phyloP scores from a whole-genome alignment of 1,284 basidiomycete genomes.

The Naganishia albida region DNA sequence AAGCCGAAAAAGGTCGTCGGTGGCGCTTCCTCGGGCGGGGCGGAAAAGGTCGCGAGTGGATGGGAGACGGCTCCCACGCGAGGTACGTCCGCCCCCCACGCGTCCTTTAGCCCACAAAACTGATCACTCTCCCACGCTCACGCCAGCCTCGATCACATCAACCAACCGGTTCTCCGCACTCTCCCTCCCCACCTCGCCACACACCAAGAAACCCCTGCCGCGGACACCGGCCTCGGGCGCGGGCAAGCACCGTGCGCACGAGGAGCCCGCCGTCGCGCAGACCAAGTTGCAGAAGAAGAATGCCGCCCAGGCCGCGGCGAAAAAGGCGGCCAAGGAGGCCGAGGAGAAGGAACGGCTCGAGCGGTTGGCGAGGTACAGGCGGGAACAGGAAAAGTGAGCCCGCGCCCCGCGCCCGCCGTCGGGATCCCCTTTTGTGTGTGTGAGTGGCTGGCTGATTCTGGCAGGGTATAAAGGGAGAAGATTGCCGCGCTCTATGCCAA shows the following conservation, averaged over 20 bases:
- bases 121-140: neutral
- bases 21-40: too few relatives aligned
- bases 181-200: slow-evolving; percentile 2
- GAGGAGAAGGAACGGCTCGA: slow-evolving; percentile 33
- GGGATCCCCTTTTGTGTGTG: neutral
- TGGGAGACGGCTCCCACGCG: slow-evolving; percentile 11
- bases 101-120: neutral
- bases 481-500: slow-evolving; percentile 25
- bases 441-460: neutral
- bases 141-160: slow-evolving; percentile 14
- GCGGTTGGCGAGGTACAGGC: slow-evolving; percentile 25
- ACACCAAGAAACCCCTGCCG: slow-evolving; percentile 22
- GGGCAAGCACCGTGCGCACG: slow-evolving; percentile 20
- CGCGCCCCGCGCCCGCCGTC: neutral
- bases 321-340: slow-evolving; percentile 29
- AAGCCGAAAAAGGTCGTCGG: slow-evolving; percentile 29
- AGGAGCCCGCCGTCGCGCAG: slow-evolving; percentile 1
- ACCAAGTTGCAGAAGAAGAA: slow-evolving; percentile 34
- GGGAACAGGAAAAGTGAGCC: slow-evolving; percentile 29
- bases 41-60: slow-evolving; percentile 11
- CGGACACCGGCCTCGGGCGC: slow-evolving; percentile 11
- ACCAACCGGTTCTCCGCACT: slow-evolving; percentile 32
- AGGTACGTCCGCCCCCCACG: neutral
- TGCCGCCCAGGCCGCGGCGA: slow-evolving; percentile 25
- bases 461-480: slow-evolving; percentile 18